Conservation (phyloP, 2,329 filamentous ascomycete species). For the Zymoseptoria passerinii region DNA sequence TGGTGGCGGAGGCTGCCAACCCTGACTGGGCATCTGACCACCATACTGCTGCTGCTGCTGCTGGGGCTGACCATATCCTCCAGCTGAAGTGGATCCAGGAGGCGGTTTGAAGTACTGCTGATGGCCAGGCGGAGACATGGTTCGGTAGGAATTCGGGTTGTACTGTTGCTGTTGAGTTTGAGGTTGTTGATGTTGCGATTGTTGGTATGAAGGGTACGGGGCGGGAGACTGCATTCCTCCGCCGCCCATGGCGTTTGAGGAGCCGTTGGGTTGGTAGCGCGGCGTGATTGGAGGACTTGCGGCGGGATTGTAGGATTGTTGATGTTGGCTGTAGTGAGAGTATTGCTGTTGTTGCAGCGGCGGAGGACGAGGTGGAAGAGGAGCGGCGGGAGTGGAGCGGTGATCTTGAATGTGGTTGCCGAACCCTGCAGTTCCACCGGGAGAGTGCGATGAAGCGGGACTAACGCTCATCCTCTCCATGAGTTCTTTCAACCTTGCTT, state of each 20-base stretch:
- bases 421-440: conserved; percentile 21
- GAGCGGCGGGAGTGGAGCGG: conserved; percentile 25
- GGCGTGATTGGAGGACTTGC: conserved; percentile 41
- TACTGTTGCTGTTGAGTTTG: conserved; percentile 25
- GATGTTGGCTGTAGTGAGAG: conserved; percentile 32
- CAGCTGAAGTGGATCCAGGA: conserved; percentile 37
- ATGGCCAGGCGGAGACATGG: conserved; percentile 46
- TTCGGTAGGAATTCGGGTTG: conserved; percentile 41
- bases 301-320: conserved; percentile 45
- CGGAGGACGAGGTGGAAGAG: conserved; percentile 37
- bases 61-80: conserved; percentile 53
- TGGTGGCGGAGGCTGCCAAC: conserved; percentile 18
- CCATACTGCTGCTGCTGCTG: conserved; percentile 30
- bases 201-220: conserved; percentile 19
- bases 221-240: conserved; percentile 25
- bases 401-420: conserved; percentile 9
- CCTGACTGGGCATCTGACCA: conserved; percentile 26
- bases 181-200: conserved; percentile 12
- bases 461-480: conserved; percentile 97
- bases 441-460: conserved; percentile 36
- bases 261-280: conserved; percentile 31
- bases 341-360: conserved; percentile 33
- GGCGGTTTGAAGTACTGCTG: conserved; percentile 48
- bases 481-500: conserved; percentile 73
- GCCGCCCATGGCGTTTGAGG: background rate